phyloP scores from a whole-genome alignment of 345 rosid species.

The Toxicodendron radicans region DNA sequence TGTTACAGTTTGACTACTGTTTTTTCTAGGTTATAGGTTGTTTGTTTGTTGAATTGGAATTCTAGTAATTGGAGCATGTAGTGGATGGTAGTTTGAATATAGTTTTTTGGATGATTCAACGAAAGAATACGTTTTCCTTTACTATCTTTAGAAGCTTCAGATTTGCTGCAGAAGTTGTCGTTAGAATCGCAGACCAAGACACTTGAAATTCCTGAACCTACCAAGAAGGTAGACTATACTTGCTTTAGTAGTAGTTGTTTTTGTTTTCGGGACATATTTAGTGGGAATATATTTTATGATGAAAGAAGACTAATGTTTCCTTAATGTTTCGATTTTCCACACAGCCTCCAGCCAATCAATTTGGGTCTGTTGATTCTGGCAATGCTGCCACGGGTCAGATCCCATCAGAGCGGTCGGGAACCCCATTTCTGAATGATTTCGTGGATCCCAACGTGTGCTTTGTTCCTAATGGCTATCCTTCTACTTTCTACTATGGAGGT shows the following conservation, averaged over 20 bases:
- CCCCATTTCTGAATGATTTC: constrained; percentile 57
- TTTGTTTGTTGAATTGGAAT: neutral
- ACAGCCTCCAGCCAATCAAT: constrained; percentile 66
- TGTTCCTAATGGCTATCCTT: constrained; percentile 56
- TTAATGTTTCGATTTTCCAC: neutral
- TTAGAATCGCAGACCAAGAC: constrained; percentile 65
- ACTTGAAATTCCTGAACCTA: constrained; percentile 68
- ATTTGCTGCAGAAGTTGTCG: constrained; percentile 74
- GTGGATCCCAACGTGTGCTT: constrained; percentile 67
- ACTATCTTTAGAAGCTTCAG: constrained; percentile 70
- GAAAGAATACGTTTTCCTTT: constrained; percentile 39
- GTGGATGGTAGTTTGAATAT: neutral
- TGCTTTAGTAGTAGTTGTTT: neutral
- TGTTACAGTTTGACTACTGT: neutral
- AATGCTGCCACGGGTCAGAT: constrained; percentile 53
- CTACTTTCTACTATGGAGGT: constrained; percentile 60
- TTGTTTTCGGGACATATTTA: neutral
- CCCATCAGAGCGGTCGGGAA: constrained; percentile 61
- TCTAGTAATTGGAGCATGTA: constrained; percentile 8
- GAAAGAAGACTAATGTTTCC: neutral
- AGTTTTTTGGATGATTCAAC: neutral
- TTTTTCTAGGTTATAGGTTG: neutral
- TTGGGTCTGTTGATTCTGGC: constrained; percentile 54
- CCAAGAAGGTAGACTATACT: constrained; percentile 53
- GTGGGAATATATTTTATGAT: neutral